phyloP scores from a whole-genome alignment of 306 rosid species.

The Quercus cerris region DNA sequence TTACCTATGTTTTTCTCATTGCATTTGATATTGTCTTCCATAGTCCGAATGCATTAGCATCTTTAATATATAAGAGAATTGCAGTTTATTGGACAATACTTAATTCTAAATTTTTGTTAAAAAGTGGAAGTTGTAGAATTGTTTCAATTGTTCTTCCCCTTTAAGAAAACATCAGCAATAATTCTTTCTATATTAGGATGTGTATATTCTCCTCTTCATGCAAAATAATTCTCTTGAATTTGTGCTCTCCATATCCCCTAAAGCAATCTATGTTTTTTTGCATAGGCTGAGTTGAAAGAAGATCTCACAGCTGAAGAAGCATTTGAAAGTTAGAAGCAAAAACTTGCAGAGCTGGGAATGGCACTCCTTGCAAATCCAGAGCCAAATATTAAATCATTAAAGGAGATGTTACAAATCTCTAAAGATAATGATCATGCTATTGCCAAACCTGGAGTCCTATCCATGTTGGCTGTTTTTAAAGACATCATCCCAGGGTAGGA shows the following conservation, averaged over 20 bases:
- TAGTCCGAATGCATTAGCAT: not conserved
- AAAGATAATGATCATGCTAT: constrained; percentile 62
- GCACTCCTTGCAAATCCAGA: constrained; percentile 79
- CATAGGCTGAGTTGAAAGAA: constrained; percentile 82
- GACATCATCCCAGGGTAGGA: constrained; percentile 88
- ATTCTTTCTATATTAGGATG: not conserved
- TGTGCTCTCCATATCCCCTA: constrained; percentile 11
- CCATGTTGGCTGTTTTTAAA: constrained; percentile 86
- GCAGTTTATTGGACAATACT: not conserved
- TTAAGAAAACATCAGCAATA: not conserved
- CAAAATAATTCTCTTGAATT: constrained; percentile 6
- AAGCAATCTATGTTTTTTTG: constrained; percentile 4
- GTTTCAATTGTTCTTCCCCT: not conserved
- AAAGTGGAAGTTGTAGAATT: not conserved
- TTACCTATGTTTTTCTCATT: not conserved
- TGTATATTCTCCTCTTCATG: not conserved
- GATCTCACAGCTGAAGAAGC: constrained; percentile 81
- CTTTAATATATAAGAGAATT: not conserved
- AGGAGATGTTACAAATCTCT: constrained; percentile 71
- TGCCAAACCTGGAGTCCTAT: constrained; percentile 83
- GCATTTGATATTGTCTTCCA: not conserved
- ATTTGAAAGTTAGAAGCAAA: constrained; percentile 76
- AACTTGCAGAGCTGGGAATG: constrained; percentile 92
- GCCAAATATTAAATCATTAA: constrained; percentile 74
- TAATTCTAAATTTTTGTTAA: not conserved